Evolutionary conservation across 192 early-diverging fungal genomes (phyloP).

Genomic region (Coemansia sp.): DNA sequence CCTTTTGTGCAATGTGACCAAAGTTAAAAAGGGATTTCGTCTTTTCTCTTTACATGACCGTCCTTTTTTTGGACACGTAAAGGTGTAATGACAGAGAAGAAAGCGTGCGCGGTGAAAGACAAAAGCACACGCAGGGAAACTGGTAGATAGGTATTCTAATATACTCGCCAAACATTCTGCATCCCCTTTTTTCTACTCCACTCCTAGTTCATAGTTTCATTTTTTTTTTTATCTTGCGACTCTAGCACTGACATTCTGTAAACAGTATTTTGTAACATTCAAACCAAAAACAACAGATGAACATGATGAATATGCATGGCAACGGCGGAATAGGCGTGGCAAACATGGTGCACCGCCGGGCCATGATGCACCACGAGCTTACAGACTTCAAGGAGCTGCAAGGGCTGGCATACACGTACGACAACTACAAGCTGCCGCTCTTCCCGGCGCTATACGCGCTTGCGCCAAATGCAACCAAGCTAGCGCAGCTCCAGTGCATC

Average conservation of each 20-base stretch:
- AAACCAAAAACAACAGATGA: neutral
- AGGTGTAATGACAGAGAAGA: neutral
- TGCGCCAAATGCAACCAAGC: slow-evolving; percentile 41
- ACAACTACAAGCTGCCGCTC: slow-evolving; percentile 45
- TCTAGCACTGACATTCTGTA: neutral
- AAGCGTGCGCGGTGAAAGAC: neutral
- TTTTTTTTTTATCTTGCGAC: neutral
- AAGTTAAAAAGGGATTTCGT: neutral
- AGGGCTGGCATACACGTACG: slow-evolving; percentile 33
- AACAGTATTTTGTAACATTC: neutral
- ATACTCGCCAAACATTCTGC: neutral
- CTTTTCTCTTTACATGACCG: slow-evolving; percentile 11
- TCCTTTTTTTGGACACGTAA: neutral
- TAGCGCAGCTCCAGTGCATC: slow-evolving; percentile 46
- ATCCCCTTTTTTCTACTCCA: neutral
- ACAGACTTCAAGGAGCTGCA: slow-evolving; percentile 34
- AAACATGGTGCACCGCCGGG: neutral
- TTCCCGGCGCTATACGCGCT: slow-evolving; percentile 18
- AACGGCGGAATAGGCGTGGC: neutral
- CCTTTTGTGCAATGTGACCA: slow-evolving; percentile 3
- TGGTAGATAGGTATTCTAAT: neutral
- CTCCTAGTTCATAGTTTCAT: neutral
- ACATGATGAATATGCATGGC: neutral
- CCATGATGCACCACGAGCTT: slow-evolving; percentile 36
- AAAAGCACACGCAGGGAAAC: neutral